Evolutionary conservation across 2,329 filamentous ascomycete genomes (phyloP).

Genomic region (Chrysosphaeria jannelii): DNA sequence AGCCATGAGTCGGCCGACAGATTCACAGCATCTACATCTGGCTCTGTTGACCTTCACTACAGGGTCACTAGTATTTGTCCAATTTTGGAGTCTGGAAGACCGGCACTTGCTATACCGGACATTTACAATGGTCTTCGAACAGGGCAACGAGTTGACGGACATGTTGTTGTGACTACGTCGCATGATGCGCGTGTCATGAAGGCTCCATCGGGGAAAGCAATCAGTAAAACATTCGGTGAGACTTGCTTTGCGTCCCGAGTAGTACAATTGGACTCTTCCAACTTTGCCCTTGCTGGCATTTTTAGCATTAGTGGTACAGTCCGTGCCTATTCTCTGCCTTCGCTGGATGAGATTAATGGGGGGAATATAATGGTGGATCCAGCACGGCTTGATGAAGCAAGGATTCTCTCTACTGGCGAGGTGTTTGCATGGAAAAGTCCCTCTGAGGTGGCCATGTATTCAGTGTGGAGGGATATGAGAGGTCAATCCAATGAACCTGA

Average conservation of each 20-base stretch:
- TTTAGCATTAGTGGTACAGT: slow-evolving; percentile 62
- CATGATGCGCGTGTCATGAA: slow-evolving; percentile 71
- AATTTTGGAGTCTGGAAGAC: slow-evolving; percentile 49
- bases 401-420: slow-evolving; percentile 50
- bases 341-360: slow-evolving; percentile 53
- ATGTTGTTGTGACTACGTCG: slow-evolving; percentile 36
- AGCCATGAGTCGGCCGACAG: slow-evolving; percentile 33
- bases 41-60: slow-evolving; percentile 32
- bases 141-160: slow-evolving; percentile 48
- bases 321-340: slow-evolving; percentile 64
- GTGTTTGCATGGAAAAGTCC: slow-evolving; percentile 73
- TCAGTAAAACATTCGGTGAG: slow-evolving; percentile 57
- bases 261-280: slow-evolving; percentile 41
- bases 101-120: slow-evolving; percentile 43
- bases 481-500: slow-evolving; percentile 33
- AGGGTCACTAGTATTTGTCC: slow-evolving; percentile 48
- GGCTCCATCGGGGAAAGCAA: slow-evolving; percentile 63
- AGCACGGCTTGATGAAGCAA: slow-evolving; percentile 34
- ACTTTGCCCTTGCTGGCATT: slow-evolving; percentile 51
- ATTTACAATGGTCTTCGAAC: slow-evolving; percentile 48
- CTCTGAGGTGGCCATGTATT: slow-evolving; percentile 56
- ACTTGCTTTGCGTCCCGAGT: slow-evolving; percentile 60
- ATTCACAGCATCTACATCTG: slow-evolving; percentile 44
- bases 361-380: slow-evolving; percentile 43
- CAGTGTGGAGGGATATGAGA: too few species aligned